A percentile compares a stretch with the other conserved stretches of the same genome.
phyloP scores from a whole-genome alignment of 306 rosid genomes.

The Comarum palustre region DNA sequence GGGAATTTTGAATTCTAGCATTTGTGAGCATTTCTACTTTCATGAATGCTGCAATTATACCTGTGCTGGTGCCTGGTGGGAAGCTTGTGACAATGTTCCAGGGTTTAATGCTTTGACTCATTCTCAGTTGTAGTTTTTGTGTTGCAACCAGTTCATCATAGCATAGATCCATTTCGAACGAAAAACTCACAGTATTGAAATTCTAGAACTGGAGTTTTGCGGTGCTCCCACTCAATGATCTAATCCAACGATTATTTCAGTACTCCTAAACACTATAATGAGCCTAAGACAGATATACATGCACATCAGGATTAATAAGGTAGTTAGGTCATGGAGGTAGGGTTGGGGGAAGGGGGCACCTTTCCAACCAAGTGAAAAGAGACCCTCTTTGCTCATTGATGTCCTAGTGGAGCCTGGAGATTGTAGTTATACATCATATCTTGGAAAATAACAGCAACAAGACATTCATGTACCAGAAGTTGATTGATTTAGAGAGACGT shows the following conservation, averaged over 20 bases:
- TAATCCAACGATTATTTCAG: neutral
- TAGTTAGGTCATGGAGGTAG: neutral
- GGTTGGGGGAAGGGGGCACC: constrained; percentile 6
- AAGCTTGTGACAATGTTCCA: constrained; percentile 3
- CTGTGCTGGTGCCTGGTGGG: constrained; percentile 9
- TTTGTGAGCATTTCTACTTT: neutral
- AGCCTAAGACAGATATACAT: neutral
- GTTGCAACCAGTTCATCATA: neutral
- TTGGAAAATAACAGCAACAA: neutral
- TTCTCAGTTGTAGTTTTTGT: neutral
- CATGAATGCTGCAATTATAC: neutral
- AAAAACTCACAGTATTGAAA: neutral
- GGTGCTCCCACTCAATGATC: too few relatives aligned
- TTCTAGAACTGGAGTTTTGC: neutral
- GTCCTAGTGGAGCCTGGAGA: neutral
- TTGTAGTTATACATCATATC: neutral
- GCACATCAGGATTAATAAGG: neutral
- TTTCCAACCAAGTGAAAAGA: neutral
- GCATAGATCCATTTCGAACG: neutral
- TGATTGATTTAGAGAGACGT: neutral
- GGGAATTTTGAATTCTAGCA: constrained; percentile 9
- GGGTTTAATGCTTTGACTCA: neutral
- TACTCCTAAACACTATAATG: neutral
- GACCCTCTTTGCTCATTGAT: constrained; percentile 8
- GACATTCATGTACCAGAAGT: neutral